phyloP scores from a whole-genome alignment of 306 rosid genomes.

The Carpinus viminea region DNA sequence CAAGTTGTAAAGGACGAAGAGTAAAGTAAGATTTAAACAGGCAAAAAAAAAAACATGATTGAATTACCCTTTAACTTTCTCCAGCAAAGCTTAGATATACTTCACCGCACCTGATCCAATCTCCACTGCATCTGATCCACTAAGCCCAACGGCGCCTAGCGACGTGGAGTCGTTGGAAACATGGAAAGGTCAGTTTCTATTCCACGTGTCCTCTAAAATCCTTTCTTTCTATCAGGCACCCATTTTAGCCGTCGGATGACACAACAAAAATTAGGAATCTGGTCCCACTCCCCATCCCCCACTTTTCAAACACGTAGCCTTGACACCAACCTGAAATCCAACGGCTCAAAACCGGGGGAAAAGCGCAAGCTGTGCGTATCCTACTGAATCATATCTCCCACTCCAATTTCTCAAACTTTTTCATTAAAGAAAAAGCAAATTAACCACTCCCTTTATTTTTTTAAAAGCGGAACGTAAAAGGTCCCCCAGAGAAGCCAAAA shows the following conservation, averaged over 20 bases:
- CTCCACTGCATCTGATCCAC: constrained; percentile 11
- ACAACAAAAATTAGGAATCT: constrained; percentile 9
- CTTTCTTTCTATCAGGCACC: constrained; percentile 8
- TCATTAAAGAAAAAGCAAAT: constrained; percentile 30
- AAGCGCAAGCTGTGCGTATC: constrained; percentile 46
- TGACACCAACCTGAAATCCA: constrained; percentile 40
- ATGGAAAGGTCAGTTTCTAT: constrained; percentile 21
- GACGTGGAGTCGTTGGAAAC: constrained; percentile 31
- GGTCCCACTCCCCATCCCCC: constrained; percentile 22
- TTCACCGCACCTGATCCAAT: constrained; percentile 10
- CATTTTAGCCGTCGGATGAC: constrained; percentile 51
- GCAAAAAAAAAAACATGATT: background rate
- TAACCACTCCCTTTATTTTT: constrained; percentile 25
- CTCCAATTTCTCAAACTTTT: constrained; percentile 24
- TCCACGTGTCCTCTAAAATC: constrained; percentile 44
- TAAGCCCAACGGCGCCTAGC: background rate
- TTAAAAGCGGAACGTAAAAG: constrained; percentile 32
- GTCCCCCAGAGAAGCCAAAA: constrained; percentile 37
- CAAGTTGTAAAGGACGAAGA: background rate
- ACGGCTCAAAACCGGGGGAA: constrained; percentile 39
- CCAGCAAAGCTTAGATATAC: background rate
- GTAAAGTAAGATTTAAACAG: background rate
- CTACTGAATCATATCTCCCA: constrained; percentile 23
- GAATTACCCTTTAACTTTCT: background rate
- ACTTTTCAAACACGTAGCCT: constrained; percentile 41